Evolutionary conservation across 2,329 filamentous ascomycete species (phyloP).

Genomic region (Pochonia chlamydosporia): DNA sequence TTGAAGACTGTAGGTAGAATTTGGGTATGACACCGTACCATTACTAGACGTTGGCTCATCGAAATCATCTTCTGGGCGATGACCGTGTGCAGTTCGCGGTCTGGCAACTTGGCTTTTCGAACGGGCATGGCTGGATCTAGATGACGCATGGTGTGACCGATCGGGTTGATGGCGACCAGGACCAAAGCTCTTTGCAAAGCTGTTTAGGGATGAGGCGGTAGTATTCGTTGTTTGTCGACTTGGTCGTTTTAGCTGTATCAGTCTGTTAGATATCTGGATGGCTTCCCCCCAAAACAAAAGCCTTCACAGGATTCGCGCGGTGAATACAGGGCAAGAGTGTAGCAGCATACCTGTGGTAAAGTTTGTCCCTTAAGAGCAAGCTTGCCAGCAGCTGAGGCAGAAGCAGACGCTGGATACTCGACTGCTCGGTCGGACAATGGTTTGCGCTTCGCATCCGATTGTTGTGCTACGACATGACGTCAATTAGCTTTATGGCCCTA

Average conservation of each 20-base stretch:
- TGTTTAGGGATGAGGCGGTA: conserved; percentile 28
- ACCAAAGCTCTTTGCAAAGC: conserved; percentile 53
- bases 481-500: not conserved
- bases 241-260: conserved; percentile 27
- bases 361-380: conserved; percentile 37
- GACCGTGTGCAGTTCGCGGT: conserved; percentile 35
- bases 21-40: conserved; percentile 24
- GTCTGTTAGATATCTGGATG: conserved; percentile 3
- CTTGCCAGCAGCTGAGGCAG: conserved; percentile 31
- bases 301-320: conserved; percentile 1
- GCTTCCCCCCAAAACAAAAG: not conserved
- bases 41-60: conserved; percentile 26
- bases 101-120: conserved; percentile 31
- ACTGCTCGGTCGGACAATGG: conserved; percentile 49
- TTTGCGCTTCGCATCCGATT: conserved; percentile 56
- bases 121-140: conserved; percentile 41
- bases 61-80: conserved; percentile 31
- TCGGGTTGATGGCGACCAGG: conserved; percentile 42
- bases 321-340: too few species aligned
- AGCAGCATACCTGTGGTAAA: conserved; percentile 23
- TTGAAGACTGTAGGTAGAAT: conserved; percentile 10
- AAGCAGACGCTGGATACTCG: conserved; percentile 35
- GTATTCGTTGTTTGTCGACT: conserved; percentile 32
- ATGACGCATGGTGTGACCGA: conserved; percentile 48
- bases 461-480: conserved; percentile 35